A percentile compares a stretch with the other conserved stretches of the same genome.
Evolutionary conservation across 2,329 filamentous ascomycete species (phyloP).

Genomic region (Diplodia sapinea): DNA sequence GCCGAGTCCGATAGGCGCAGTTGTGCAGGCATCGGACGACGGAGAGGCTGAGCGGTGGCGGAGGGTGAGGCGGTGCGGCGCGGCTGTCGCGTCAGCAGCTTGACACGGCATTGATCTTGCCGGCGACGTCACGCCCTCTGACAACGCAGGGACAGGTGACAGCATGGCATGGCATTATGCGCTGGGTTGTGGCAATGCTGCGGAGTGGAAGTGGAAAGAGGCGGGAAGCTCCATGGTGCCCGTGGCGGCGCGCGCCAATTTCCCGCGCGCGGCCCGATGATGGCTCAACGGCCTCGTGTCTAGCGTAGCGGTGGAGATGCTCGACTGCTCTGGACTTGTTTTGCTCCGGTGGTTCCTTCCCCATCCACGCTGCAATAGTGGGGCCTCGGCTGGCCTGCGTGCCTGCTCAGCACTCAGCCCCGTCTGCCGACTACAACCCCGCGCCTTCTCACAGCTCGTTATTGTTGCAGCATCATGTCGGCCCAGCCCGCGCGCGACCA

Average conservation of each 20-base stretch:
- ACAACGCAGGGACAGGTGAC: conserved; percentile 1
- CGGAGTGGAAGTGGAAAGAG: neutral
- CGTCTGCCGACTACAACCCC: neutral
- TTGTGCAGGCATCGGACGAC: neutral
- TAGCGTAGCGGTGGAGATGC: too few relatives aligned
- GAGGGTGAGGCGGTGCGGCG: conserved; percentile 18
- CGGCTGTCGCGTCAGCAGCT: conserved; percentile 9
- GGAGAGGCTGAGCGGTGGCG: conserved; percentile 3
- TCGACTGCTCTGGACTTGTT: neutral
- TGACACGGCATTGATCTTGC: conserved; percentile 2
- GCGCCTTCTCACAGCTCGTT: neutral
- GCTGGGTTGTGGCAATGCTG: neutral
- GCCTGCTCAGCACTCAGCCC: too few relatives aligned
- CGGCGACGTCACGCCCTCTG: neutral
- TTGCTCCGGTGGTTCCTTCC: too few relatives aligned
- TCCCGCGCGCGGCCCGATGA: neutral
- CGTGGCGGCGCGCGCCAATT: conserved; percentile 1
- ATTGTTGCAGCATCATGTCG: neutral
- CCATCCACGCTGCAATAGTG: neutral
- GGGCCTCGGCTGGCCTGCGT: neutral
- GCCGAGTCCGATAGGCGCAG: conserved; percentile 14
- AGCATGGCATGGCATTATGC: neutral
- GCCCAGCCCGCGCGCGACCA: conserved; percentile 1
- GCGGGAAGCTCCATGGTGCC: neutral
- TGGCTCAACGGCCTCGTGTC: neutral